Percentiles rank a stretch among this genome's conserved stretches.
Conservation (phyloP, 2,329 filamentous ascomycete species). For the Xylaria sp. region DNA sequence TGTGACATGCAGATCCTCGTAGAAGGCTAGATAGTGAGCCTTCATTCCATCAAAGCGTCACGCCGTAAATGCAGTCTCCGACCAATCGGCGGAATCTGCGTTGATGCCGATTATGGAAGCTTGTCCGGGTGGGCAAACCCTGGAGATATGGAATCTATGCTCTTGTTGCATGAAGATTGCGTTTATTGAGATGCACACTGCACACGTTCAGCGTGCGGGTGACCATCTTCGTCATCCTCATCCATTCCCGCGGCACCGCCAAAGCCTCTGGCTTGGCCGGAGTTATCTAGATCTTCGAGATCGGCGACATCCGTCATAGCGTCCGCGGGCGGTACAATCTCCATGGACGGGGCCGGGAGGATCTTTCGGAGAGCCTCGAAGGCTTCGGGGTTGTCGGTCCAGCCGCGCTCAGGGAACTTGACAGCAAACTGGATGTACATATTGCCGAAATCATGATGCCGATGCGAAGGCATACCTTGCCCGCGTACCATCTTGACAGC, state of each 20-base stretch:
- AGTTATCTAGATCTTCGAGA: constrained; percentile 85
- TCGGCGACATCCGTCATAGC: constrained; percentile 92
- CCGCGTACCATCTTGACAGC: constrained; percentile 93
- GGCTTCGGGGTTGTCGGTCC: constrained; percentile 72
- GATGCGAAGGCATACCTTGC: constrained; percentile 96
- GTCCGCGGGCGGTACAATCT: constrained; percentile 77
- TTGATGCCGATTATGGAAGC: constrained; percentile 30
- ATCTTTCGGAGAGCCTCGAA: constrained; percentile 85
- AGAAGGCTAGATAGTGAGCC: constrained; percentile 42
- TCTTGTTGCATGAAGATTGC: constrained; percentile 8
- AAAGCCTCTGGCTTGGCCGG: constrained; percentile 74
- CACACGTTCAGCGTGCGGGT: constrained; percentile 79
- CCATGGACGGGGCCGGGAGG: constrained; percentile 75
- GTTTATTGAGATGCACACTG: constrained; percentile 87
- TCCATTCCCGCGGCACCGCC: constrained; percentile 72
- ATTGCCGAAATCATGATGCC: constrained; percentile 96
- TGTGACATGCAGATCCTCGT: constrained; percentile 41
- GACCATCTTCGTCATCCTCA: constrained; percentile 82
- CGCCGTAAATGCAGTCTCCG: constrained; percentile 47
- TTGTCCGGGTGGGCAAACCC: constrained; percentile 21
- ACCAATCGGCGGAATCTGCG: constrained; percentile 17
- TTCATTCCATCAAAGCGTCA: constrained; percentile 45
- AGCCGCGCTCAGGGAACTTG: constrained; percentile 90
- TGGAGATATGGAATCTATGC: constrained; percentile 25
- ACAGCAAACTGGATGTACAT: constrained; percentile 98